phyloP scores from a whole-genome alignment of 352 stramenopile species.

The Pythium coloratum region DNA sequence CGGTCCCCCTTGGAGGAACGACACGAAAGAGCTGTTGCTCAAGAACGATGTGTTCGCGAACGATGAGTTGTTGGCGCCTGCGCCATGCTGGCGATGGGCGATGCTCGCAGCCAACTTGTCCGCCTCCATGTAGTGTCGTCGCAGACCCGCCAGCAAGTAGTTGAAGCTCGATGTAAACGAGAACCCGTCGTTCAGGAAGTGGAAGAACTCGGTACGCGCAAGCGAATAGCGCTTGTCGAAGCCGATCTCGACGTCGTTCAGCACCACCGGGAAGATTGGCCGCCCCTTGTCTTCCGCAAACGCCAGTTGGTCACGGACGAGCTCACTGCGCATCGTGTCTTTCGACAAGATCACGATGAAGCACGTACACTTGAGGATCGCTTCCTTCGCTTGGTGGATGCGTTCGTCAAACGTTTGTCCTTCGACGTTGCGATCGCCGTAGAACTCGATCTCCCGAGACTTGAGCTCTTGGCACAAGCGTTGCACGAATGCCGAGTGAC shows the following conservation, averaged over 20 bases:
- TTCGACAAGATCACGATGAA: constrained; percentile 81
- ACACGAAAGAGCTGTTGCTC: constrained; percentile 31
- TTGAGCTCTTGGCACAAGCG: constrained; percentile 64
- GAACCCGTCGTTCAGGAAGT: constrained; percentile 76
- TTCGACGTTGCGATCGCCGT: constrained; percentile 63
- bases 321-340: constrained; percentile 64
- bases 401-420: constrained; percentile 66
- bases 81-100: background rate
- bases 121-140: constrained; percentile 32
- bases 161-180: constrained; percentile 70
- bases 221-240: constrained; percentile 85
- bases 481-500: constrained; percentile 67
- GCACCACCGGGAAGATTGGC: constrained; percentile 76
- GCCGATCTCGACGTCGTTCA: constrained; percentile 72
- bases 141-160: constrained; percentile 42
- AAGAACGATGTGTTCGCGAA: constrained; percentile 28
- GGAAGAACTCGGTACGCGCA: constrained; percentile 73
- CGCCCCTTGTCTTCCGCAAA: constrained; percentile 84
- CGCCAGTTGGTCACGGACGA: constrained; percentile 81
- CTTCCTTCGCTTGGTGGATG: constrained; percentile 77
- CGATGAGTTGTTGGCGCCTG: constrained; percentile 15
- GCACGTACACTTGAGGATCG: constrained; percentile 73
- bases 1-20: constrained; percentile 23
- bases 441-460: constrained; percentile 53
- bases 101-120: constrained; percentile 5